Evolutionary conservation across 352 stramenopile genomes (phyloP).

Genomic region (Globisporangium cylindrosporum): DNA sequence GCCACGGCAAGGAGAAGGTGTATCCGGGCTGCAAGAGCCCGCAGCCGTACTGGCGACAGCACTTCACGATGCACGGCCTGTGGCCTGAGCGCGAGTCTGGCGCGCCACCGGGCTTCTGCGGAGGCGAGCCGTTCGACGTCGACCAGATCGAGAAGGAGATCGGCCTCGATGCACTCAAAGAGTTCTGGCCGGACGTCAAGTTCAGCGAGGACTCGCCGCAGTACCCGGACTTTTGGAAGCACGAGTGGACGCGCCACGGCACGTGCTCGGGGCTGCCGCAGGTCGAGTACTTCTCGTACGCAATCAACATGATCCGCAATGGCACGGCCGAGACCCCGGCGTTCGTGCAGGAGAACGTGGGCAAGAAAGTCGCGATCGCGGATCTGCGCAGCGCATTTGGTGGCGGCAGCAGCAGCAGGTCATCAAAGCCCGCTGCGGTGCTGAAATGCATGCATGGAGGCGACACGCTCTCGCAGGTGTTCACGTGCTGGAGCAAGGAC

Average conservation of each 20-base stretch:
- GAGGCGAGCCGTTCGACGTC: conserved; percentile 67
- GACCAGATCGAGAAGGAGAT: conserved; percentile 53
- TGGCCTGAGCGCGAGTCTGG: conserved; percentile 78
- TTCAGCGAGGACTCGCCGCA: conserved; percentile 34
- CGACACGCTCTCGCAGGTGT: conserved; percentile 65
- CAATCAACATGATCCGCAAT: conserved; percentile 80
- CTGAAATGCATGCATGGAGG: conserved; percentile 39
- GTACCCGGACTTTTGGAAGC: conserved; percentile 89
- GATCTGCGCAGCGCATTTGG: conserved; percentile 50
- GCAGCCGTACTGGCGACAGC: conserved; percentile 69
- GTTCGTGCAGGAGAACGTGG: conserved; percentile 60
- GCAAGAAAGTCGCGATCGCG: conserved; percentile 38
- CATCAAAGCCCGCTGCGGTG: conserved; percentile 18
- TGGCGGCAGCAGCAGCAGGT: background rate
- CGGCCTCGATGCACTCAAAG: conserved; percentile 64
- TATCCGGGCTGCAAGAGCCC: conserved; percentile 72
- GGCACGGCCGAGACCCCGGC: conserved; percentile 59
- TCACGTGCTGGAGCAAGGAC: conserved; percentile 82
- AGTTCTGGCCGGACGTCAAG: conserved; percentile 90
- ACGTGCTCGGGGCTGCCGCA: conserved; percentile 89
- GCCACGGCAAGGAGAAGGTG: conserved; percentile 42
- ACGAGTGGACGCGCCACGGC: conserved; percentile 93
- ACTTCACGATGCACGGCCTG: conserved; percentile 89
- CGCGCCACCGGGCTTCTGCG: conserved; percentile 75
- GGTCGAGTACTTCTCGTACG: conserved; percentile 80